phyloP scores from a whole-genome alignment of 148 eudicot species.

The Cornus florida region DNA sequence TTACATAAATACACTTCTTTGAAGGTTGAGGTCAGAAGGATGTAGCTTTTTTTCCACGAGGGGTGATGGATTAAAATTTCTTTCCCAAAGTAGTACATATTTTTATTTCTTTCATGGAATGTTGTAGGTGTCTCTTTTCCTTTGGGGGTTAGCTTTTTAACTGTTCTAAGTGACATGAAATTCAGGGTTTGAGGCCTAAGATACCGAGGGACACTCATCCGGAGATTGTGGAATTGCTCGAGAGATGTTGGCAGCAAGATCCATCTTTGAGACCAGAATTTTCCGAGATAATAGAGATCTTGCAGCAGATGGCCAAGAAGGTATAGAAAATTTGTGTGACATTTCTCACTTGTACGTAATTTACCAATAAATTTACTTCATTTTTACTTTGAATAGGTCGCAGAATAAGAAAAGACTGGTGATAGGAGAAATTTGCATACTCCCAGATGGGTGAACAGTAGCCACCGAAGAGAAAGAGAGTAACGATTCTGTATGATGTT shows the following conservation, averaged over 20 bases:
- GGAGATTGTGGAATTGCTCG: slow-evolving; percentile 37
- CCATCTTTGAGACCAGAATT: slow-evolving; percentile 49
- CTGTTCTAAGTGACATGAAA: slow-evolving; percentile 5
- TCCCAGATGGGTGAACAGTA: slow-evolving; percentile 10
- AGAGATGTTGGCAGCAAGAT: slow-evolving; percentile 50
- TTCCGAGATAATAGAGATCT: slow-evolving; percentile 39
- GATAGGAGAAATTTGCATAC: slow-evolving; percentile 20
- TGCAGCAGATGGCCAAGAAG: slow-evolving; percentile 33
- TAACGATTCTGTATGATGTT: slow-evolving; percentile 1
- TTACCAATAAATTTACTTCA: neutral
- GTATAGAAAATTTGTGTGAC: slow-evolving; percentile 14
- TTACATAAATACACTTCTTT: neutral
- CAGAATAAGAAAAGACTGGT: slow-evolving; percentile 29
- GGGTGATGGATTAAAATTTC: neutral
- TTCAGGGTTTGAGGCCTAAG: slow-evolving; percentile 51
- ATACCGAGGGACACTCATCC: slow-evolving; percentile 45
- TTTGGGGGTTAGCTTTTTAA: neutral
- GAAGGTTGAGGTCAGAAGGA: neutral
- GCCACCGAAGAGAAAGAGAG: slow-evolving; percentile 12
- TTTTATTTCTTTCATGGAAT: neutral
- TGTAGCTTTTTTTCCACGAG: neutral
- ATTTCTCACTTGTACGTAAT: neutral
- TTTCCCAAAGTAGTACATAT: neutral
- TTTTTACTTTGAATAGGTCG: slow-evolving; percentile 23
- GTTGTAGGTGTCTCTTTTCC: neutral